phyloP scores from a whole-genome alignment of 1,139 yeast genomes.

The Entelexis sorbosivorans region DNA sequence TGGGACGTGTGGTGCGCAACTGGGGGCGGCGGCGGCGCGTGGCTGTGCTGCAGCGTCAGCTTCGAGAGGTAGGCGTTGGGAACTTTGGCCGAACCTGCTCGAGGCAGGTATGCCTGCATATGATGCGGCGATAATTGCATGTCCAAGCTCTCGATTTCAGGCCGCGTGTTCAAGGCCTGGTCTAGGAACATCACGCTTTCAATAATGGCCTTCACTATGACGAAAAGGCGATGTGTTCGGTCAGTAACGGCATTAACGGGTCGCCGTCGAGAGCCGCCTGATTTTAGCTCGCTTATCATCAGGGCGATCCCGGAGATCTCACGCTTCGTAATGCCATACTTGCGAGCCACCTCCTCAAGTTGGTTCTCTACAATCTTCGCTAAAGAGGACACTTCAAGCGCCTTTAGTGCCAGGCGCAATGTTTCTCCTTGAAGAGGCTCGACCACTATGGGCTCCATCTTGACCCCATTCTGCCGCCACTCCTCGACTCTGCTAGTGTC shows the following conservation, averaged over 20 bases:
- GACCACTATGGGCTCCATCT: not conserved
- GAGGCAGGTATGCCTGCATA: not conserved
- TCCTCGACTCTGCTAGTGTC: not conserved
- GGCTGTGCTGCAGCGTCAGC: not conserved
- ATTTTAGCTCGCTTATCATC: not conserved
- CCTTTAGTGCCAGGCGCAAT: not conserved
- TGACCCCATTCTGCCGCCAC: not conserved
- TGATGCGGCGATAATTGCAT: not conserved
- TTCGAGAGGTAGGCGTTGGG: not conserved
- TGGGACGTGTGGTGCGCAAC: no score
- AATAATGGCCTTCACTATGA: not conserved
- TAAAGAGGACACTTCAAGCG: not conserved
- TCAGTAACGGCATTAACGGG: not conserved
- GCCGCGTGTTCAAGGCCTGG: not conserved
- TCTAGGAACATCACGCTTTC: not conserved
- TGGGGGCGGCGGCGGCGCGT: no score
- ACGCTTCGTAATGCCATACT: not conserved
- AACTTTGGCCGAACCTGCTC: not conserved
- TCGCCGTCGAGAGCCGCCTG: not conserved
- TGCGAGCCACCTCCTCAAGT: constrained; percentile 2
- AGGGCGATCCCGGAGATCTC: not conserved
- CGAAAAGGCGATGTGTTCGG: not conserved
- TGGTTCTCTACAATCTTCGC: constrained; percentile 8
- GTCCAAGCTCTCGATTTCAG: not conserved
- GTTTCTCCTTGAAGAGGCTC: constrained; percentile 7